Conservation (phyloP, 208 protist species). For the Porcisia hertigi region DNA sequence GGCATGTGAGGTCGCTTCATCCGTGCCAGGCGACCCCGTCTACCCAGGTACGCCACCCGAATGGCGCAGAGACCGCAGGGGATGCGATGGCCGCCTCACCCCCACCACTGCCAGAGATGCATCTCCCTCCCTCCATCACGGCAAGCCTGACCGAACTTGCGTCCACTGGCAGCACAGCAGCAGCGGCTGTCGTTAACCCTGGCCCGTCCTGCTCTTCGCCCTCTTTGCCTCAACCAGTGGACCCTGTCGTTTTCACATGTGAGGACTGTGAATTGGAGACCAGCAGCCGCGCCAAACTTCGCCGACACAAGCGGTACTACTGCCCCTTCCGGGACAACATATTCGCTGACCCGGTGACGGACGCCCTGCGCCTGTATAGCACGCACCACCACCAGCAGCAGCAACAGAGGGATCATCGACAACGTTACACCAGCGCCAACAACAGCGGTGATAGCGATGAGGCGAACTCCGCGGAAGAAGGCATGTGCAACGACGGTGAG, state of each 20-base stretch:
- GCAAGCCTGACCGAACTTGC: neutral
- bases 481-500: slow-evolving; percentile 12
- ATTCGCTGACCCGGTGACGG: slow-evolving; percentile 48
- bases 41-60: slow-evolving; percentile 1
- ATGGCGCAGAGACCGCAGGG: too few species aligned
- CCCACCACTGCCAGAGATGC: slow-evolving; percentile 8
- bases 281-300: slow-evolving; percentile 52
- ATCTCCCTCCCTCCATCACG: slow-evolving; percentile 1
- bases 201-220: neutral
- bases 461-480: slow-evolving; percentile 3
- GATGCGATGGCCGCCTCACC: neutral
- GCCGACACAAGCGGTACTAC: slow-evolving; percentile 67
- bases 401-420: slow-evolving; percentile 3
- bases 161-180: neutral
- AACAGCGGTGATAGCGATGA: neutral
- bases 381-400: slow-evolving; percentile 12
- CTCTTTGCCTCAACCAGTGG: neutral
- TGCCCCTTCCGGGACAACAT: slow-evolving; percentile 83
- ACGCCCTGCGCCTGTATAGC: slow-evolving; percentile 24
- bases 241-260: slow-evolving; percentile 34
- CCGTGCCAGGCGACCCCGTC: slow-evolving; percentile 23
- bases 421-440: neutral
- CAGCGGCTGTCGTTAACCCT: neutral
- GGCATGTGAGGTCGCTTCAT: slow-evolving; percentile 54
- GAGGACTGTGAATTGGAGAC: slow-evolving; percentile 78